Conservation (phyloP, 768 basidiomycete genomes). For the Suillus plorans region DNA sequence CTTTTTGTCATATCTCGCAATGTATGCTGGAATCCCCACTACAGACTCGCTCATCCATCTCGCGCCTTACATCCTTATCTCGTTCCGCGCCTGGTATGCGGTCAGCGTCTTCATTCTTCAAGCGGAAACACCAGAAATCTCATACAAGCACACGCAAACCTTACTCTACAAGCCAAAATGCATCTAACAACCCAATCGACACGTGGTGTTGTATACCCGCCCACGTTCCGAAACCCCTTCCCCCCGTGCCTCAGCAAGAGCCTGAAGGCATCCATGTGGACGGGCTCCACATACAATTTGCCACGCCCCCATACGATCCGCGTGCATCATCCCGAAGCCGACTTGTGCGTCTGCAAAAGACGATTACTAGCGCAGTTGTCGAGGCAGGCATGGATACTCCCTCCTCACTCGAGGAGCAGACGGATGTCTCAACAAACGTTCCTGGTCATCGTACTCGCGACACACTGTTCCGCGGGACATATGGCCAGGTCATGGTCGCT, state of each 20-base stretch:
- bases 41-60: conserved; percentile 16
- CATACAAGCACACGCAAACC: conserved; percentile 1
- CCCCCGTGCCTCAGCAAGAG: conserved; percentile 12
- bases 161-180: not conserved
- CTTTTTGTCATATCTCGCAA: conserved; percentile 25
- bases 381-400: conserved; percentile 41
- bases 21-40: conserved; percentile 9
- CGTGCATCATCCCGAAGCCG: conserved; percentile 21
- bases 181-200: conserved; percentile 5
- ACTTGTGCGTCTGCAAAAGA: conserved; percentile 31
- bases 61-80: conserved; percentile 12
- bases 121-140: conserved; percentile 16
- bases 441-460: not conserved
- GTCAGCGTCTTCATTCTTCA: conserved; percentile 25
- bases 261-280: conserved; percentile 9
- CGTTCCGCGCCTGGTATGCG: conserved; percentile 17
- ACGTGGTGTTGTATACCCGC: conserved; percentile 11
- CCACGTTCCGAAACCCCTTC: conserved; percentile 17
- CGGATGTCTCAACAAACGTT: not conserved
- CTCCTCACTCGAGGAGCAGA: conserved; percentile 11
- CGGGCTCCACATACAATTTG: conserved; percentile 28
- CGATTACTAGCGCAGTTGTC: conserved; percentile 37
- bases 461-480: conserved; percentile 41
- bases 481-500: conserved; percentile 42
- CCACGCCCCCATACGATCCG: conserved; percentile 6